Evolutionary conservation across 306 rosid genomes (phyloP).

Genomic region (Gastrolobium bilobum): DNA sequence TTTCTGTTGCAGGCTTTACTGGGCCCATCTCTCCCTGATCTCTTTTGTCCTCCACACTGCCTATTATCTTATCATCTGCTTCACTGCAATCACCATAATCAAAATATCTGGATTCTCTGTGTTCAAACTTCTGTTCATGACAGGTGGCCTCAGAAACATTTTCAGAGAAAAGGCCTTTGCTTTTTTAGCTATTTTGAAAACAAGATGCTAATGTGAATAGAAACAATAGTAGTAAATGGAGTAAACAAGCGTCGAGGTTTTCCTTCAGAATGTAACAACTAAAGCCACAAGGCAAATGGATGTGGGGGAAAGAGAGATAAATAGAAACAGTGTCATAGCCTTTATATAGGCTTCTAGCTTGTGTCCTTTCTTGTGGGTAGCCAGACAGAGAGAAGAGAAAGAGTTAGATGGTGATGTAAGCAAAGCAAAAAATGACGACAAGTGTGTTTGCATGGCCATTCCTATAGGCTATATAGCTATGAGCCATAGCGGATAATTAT

Average conservation of each 20-base stretch:
- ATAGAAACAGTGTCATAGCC: slow-evolving; percentile 35
- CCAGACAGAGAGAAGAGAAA: slow-evolving; percentile 30
- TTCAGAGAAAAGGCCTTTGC: slow-evolving; percentile 46
- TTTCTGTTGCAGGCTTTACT: slow-evolving; percentile 75
- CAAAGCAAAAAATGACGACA: slow-evolving; percentile 51
- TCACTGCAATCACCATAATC: slow-evolving; percentile 67
- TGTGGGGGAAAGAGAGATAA: slow-evolving; percentile 41
- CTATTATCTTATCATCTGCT: slow-evolving; percentile 58
- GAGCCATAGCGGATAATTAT: neutral
- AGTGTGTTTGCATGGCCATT: slow-evolving; percentile 12
- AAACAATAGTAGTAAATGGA: slow-evolving; percentile 44
- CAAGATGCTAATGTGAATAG: slow-evolving; percentile 54
- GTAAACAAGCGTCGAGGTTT: slow-evolving; percentile 46
- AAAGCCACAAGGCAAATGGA: slow-evolving; percentile 45
- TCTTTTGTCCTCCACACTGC: slow-evolving; percentile 61
- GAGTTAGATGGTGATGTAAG: slow-evolving; percentile 64
- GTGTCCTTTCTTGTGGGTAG: slow-evolving; percentile 45
- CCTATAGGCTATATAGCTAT: neutral
- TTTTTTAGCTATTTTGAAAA: slow-evolving; percentile 57
- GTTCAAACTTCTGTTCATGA: slow-evolving; percentile 67
- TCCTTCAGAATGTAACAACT: slow-evolving; percentile 54
- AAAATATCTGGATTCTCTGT: slow-evolving; percentile 78
- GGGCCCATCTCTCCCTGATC: slow-evolving; percentile 74
- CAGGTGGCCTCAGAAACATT: slow-evolving; percentile 64
- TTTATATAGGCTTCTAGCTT: slow-evolving; percentile 38